Percentiles rank a stretch among this genome's conserved stretches.
phyloP scores from a whole-genome alignment of 2,329 filamentous ascomycete genomes.

The Fusarium sp. region DNA sequence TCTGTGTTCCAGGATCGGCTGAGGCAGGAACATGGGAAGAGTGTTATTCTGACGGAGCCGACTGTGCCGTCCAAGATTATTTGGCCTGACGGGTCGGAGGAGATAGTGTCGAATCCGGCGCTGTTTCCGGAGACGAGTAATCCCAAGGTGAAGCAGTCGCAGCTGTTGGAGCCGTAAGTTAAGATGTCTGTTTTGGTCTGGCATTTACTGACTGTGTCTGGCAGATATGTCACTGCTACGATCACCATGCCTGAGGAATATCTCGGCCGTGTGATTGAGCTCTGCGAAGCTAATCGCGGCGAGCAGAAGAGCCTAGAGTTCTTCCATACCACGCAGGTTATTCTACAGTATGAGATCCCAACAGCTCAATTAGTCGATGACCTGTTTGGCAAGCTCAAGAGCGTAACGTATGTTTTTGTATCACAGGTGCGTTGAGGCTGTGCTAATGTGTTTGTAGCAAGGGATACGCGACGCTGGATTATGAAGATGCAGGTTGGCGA shows the following conservation, averaged over 20 bases:
- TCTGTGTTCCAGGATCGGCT: constrained; percentile 98
- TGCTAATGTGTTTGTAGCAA: constrained; percentile 59
- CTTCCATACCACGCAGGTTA: constrained; percentile 92
- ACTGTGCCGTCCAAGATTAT: constrained; percentile 91
- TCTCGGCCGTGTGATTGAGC: constrained; percentile 90
- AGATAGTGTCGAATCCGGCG: constrained; percentile 84
- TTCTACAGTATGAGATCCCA: constrained; percentile 90
- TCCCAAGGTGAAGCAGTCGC: constrained; percentile 54
- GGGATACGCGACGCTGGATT: constrained; percentile 95
- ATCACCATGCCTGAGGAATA: constrained; percentile 95
- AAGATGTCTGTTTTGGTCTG: no score
- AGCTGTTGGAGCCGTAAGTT: constrained; percentile 62
- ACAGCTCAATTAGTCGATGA: constrained; percentile 93
- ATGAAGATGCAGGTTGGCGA: constrained; percentile 93
- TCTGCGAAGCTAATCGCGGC: constrained; percentile 90
- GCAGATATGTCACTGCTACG: constrained; percentile 77
- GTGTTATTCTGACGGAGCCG: constrained; percentile 95
- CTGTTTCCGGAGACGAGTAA: constrained; percentile 80
- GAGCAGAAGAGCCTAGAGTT: constrained; percentile 89
- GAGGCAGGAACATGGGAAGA: constrained; percentile 91
- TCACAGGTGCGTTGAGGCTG: neutral
- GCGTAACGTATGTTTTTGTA: constrained; percentile 67
- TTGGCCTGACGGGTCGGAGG: constrained; percentile 79
- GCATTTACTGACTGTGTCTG: neutral
- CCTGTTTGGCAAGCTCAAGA: constrained; percentile 96